phyloP scores from a whole-genome alignment of 2,329 filamentous ascomycete species.

The Xylariaceae sp. region DNA sequence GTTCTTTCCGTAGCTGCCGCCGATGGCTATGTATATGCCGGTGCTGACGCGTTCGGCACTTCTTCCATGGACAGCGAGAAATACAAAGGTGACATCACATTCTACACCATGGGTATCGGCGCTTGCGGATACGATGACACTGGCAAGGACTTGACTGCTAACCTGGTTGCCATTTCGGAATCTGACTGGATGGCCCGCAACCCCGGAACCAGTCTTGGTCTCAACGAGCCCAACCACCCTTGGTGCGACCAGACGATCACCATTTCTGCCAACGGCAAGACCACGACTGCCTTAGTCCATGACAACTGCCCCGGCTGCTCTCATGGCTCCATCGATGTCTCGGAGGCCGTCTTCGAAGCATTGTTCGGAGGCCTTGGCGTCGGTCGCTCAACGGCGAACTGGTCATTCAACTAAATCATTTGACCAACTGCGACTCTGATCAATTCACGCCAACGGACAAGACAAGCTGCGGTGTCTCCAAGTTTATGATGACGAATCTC shows the following conservation, averaged over 20 bases:
- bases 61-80: constrained; percentile 28
- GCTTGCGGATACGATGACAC: constrained; percentile 61
- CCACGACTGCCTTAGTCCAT: constrained; percentile 52
- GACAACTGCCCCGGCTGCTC: constrained; percentile 75
- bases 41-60: constrained; percentile 25
- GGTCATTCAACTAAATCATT: constrained; percentile 21
- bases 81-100: constrained; percentile 63
- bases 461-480: neutral
- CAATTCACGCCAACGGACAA: neutral
- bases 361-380: constrained; percentile 9
- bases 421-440: neutral
- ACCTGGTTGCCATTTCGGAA: constrained; percentile 64
- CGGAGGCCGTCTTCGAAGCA: constrained; percentile 34
- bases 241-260: constrained; percentile 65
- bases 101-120: constrained; percentile 63
- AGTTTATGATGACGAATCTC: constrained; percentile 7
- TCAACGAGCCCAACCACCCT: constrained; percentile 45
- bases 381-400: constrained; percentile 22
- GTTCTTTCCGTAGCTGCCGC: constrained; percentile 11
- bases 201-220: constrained; percentile 48
- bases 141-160: constrained; percentile 47
- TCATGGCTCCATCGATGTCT: constrained; percentile 51
- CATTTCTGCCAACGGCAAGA: constrained; percentile 51
- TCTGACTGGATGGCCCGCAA: constrained; percentile 46
- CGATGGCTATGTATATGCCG: constrained; percentile 23